Conservation (phyloP, 176 grass and related monocot genomes). For the Oryza meyeriana region DNA sequence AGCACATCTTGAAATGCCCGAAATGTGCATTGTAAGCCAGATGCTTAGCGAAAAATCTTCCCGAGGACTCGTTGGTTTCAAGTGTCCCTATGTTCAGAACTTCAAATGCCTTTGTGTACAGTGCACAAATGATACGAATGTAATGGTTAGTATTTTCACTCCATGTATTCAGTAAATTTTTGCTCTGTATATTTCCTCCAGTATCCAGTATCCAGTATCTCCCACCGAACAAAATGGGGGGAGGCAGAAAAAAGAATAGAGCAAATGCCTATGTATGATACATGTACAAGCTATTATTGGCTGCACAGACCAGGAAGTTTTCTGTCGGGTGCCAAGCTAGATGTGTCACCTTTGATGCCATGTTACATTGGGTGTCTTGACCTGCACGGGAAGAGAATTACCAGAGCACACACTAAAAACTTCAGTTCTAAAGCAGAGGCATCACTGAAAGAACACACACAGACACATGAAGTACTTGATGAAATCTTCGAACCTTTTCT, state of each 20-base stretch:
- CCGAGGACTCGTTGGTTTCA: background rate
- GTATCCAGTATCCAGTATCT: background rate
- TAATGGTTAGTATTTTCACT: background rate
- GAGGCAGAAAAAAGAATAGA: background rate
- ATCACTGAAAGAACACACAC: background rate
- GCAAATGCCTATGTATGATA: conserved; percentile 42
- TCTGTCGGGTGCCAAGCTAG: conserved; percentile 65
- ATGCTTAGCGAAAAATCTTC: background rate
- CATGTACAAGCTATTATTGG: conserved; percentile 69
- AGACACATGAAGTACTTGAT: background rate
- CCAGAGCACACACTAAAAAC: background rate
- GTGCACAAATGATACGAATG: background rate
- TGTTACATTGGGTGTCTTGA: conserved; percentile 41
- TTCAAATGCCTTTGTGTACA: background rate
- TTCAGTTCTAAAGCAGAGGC: background rate
- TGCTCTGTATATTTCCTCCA: background rate
- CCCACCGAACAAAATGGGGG: background rate
- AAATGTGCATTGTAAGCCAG: background rate
- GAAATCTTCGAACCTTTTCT: conserved; percentile 19
- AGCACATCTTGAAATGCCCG: background rate
- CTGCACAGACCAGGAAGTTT: conserved; percentile 57
- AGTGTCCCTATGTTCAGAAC: background rate
- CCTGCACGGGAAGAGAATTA: conserved; percentile 22
- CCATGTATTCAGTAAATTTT: background rate
- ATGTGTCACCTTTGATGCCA: conserved; percentile 56